phyloP scores from a whole-genome alignment of 2,329 filamentous ascomycete genomes.

The Fusarium albosuccineum region DNA sequence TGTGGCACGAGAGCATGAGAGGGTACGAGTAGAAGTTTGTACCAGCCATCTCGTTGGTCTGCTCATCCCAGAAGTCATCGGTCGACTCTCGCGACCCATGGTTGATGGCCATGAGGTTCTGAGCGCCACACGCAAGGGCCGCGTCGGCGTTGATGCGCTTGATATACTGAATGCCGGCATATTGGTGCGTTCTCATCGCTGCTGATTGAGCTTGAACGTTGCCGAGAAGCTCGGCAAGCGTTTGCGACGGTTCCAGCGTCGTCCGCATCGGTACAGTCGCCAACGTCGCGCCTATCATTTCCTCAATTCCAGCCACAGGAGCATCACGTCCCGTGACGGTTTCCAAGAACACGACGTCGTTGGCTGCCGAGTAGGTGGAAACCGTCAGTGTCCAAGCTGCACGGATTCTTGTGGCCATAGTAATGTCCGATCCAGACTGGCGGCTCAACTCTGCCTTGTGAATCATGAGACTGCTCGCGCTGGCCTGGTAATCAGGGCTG shows the following conservation, averaged over 20 bases:
- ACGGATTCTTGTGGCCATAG: constrained; percentile 34
- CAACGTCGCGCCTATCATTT: constrained; percentile 36
- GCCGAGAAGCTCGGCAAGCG: constrained; percentile 13
- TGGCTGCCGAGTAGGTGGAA: constrained; percentile 29
- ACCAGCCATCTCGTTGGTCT: constrained; percentile 40
- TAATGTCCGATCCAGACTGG: constrained; percentile 31
- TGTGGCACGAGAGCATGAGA: constrained; percentile 42
- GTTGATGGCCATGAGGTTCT: constrained; percentile 42
- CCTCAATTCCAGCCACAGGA: constrained; percentile 34
- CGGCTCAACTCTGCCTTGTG: constrained; percentile 9
- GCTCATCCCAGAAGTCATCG: constrained; percentile 34
- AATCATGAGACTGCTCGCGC: constrained; percentile 33
- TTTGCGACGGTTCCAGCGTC: constrained; percentile 4
- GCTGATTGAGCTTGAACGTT: constrained; percentile 29
- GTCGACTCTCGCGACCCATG: constrained; percentile 13
- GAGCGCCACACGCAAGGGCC: constrained; percentile 32
- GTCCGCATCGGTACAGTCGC: constrained; percentile 37
- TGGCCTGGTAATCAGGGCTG: constrained; percentile 26
- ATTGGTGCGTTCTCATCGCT: constrained; percentile 26
- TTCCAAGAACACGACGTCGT: constrained; percentile 43
- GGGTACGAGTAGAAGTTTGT: constrained; percentile 45
- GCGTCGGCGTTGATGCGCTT: constrained; percentile 32
- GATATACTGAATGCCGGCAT: constrained; percentile 36
- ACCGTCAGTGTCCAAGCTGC: constrained; percentile 42
- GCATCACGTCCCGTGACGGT: constrained; percentile 42